Conservation (phyloP, 768 basidiomycete species). For the Suillus subalutaceus region DNA sequence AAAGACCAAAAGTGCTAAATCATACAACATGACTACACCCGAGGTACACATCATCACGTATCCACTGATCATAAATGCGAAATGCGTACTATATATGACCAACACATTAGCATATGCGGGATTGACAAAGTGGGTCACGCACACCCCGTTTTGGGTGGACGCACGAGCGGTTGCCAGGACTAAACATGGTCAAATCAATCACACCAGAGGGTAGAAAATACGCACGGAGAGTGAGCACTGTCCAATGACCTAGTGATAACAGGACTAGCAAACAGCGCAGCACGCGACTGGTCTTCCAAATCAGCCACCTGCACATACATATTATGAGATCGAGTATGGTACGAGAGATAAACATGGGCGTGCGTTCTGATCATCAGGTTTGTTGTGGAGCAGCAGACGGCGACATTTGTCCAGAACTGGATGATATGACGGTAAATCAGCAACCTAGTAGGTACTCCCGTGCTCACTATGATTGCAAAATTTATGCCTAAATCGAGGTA, state of each 20-base stretch:
- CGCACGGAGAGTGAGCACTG: neutral
- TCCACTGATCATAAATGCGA: neutral
- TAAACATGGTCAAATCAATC: neutral
- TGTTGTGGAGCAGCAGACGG: slow-evolving; percentile 3
- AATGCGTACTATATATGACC: neutral
- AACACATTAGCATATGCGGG: neutral
- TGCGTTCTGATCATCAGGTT: slow-evolving; percentile 5
- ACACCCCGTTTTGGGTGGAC: neutral
- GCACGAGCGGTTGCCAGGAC: neutral
- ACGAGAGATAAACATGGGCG: no score
- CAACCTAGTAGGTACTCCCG: no score
- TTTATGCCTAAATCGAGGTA: neutral
- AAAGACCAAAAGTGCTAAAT: neutral
- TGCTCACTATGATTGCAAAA: neutral
- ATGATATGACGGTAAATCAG: neutral
- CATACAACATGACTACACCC: neutral
- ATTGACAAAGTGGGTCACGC: neutral
- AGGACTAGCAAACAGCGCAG: neutral
- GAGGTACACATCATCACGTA: neutral
- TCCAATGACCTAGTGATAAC: slow-evolving; percentile 1
- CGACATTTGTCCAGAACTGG: neutral
- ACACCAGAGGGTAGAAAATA: neutral
- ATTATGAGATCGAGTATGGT: neutral
- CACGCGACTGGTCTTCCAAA: neutral
- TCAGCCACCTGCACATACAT: slow-evolving; percentile 1